Percentiles rank a stretch among this genome's conserved stretches.
These are phyloP conservation scores for Mucor saturninus DNA, from an alignment of 371 early-diverging fungal species.

Conservation along the genomic window DNA sequence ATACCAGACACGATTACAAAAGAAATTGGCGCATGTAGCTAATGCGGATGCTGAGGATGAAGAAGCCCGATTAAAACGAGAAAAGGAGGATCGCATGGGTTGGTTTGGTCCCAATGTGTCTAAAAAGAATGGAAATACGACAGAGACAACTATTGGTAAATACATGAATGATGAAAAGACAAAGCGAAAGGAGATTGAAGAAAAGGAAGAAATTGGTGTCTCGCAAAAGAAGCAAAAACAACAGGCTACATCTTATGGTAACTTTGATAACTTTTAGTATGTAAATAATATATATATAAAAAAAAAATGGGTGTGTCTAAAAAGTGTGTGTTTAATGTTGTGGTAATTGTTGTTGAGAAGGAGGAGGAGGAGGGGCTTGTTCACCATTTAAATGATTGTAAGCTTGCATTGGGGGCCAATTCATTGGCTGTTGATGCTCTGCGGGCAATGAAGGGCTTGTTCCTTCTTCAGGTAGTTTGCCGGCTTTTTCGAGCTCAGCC, in stretches of 20 bases:
- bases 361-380: neutral
- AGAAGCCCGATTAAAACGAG: slow-evolving; percentile 35
- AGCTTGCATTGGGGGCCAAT: slow-evolving; percentile 1
- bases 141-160: slow-evolving; percentile 59
- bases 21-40: slow-evolving; percentile 51
- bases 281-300: neutral
- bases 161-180: slow-evolving; percentile 53
- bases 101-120: slow-evolving; percentile 76
- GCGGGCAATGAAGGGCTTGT: slow-evolving; percentile 5
- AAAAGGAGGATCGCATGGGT: slow-evolving; percentile 65
- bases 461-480: slow-evolving; percentile 22
- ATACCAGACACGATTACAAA: slow-evolving; percentile 64
- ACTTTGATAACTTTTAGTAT: slow-evolving; percentile 44
- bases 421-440: neutral
- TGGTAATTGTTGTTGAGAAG: neutral
- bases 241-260: slow-evolving; percentile 31
- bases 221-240: slow-evolving; percentile 20
- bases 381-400: neutral
- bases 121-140: slow-evolving; percentile 27
- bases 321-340: neutral
- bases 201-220: slow-evolving; percentile 4
- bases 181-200: slow-evolving; percentile 10
- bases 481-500: slow-evolving; percentile 51
- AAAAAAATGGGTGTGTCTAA: too few species aligned
- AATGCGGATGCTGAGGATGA: slow-evolving; percentile 53